Evolutionary conservation across 768 basidiomycete genomes (phyloP).

Genomic region (Lentinula guzmanii): DNA sequence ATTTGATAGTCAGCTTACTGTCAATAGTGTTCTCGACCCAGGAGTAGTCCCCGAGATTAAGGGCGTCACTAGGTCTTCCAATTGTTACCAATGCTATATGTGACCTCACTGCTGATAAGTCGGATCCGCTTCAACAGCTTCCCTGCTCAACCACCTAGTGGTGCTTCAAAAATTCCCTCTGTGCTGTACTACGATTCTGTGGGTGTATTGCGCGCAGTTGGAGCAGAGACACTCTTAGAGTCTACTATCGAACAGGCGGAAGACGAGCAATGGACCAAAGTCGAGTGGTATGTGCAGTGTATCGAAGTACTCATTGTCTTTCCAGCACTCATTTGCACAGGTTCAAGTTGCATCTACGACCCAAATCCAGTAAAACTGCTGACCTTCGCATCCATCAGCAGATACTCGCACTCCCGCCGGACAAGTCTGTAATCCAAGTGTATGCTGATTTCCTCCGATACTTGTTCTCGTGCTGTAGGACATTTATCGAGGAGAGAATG

Average conservation of each 20-base stretch:
- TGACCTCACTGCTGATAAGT: neutral
- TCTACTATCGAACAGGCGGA: constrained; percentile 31
- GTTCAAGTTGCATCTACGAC: constrained; percentile 34
- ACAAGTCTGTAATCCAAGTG: constrained; percentile 33
- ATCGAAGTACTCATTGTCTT: neutral
- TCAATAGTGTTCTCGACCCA: constrained; percentile 32
- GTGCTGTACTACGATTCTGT: constrained; percentile 38
- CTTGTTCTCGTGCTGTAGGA: constrained; percentile 34
- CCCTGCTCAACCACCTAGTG: constrained; percentile 39
- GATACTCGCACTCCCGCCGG: constrained; percentile 35
- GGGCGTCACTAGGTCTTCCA: constrained; percentile 6
- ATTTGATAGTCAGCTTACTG: neutral
- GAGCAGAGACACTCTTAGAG: constrained; percentile 35
- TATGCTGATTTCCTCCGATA: constrained; percentile 49
- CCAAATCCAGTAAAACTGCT: constrained; percentile 14
- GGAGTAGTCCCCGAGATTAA: constrained; percentile 27
- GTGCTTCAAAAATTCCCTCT: constrained; percentile 44
- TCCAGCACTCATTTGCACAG: constrained; percentile 11
- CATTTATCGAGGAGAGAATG: constrained; percentile 43
- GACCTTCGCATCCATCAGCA: neutral
- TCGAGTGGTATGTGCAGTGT: constrained; percentile 33
- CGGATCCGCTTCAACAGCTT: constrained; percentile 22
- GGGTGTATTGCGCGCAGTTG: constrained; percentile 33
- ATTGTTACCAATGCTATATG: neutral
- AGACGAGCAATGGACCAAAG: constrained; percentile 37